Percentiles rank a stretch among this genome's conserved stretches.
Conservation (phyloP, 495 filamentous ascomycete genomes). For the Emericellopsis terricola region DNA sequence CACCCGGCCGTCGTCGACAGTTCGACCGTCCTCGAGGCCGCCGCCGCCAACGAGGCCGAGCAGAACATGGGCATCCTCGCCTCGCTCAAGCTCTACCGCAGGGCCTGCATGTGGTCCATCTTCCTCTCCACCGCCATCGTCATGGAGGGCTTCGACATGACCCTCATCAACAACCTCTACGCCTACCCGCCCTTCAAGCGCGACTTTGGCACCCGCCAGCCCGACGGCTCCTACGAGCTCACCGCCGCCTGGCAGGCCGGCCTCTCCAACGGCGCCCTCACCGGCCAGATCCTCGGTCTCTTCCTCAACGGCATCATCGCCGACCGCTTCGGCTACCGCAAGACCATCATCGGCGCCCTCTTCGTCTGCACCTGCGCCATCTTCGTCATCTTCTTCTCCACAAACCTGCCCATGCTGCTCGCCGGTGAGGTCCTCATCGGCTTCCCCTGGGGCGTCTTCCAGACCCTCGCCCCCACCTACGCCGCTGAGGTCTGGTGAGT, state of each 20-base stretch:
- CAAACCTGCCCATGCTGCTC: constrained; percentile 36
- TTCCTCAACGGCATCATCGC: constrained; percentile 44
- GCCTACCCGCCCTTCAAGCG: constrained; percentile 16
- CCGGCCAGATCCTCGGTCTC: constrained; percentile 45
- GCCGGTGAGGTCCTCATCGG: constrained; percentile 48
- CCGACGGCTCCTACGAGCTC: constrained; percentile 35
- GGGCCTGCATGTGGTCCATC: constrained; percentile 19
- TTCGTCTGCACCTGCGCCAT: constrained; percentile 24
- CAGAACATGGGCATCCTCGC: constrained; percentile 10
- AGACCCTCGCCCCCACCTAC: constrained; percentile 26
- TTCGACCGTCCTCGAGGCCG: not conserved
- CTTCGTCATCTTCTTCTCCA: constrained; percentile 40
- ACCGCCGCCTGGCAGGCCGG: constrained; percentile 38
- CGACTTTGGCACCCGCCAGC: constrained; percentile 9
- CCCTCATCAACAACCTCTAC: constrained; percentile 16
- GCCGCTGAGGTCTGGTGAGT: constrained; percentile 41
- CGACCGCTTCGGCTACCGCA: constrained; percentile 40
- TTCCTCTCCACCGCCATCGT: constrained; percentile 20
- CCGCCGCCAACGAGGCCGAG: constrained; percentile 20
- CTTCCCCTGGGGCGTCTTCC: constrained; percentile 45
- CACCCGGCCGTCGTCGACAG: not conserved
- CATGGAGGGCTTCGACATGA: constrained; percentile 28
- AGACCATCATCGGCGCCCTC: constrained; percentile 15
- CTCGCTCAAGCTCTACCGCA: constrained; percentile 14
- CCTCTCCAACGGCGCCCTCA: constrained; percentile 33